Evolutionary conservation across 1,139 yeast species (phyloP).

Genomic region (Suhomyces terraborum): DNA sequence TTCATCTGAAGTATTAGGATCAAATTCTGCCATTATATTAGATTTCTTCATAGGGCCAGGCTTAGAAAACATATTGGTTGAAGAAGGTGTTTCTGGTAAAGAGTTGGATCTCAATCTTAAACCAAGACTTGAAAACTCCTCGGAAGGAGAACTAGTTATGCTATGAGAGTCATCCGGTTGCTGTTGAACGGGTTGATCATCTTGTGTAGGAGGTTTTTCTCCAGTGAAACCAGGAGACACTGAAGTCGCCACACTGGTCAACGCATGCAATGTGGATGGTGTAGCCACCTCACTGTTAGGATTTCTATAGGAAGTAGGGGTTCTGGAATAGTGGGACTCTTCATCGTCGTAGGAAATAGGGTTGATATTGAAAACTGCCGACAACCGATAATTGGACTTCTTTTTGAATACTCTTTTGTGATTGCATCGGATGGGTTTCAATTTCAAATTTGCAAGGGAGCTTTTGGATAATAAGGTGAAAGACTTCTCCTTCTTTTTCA

Average conservation of each 20-base stretch:
- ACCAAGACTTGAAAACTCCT: constrained; percentile 9
- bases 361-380: constrained; percentile 42
- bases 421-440: constrained; percentile 46
- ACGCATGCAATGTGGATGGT: not conserved
- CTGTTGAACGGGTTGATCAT: not conserved
- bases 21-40: constrained; percentile 9
- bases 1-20: constrained; percentile 20
- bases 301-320: constrained; percentile 6
- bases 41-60: constrained; percentile 6
- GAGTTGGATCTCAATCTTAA: constrained; percentile 25
- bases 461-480: constrained; percentile 16
- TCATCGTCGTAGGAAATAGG: constrained; percentile 30
- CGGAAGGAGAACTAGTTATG: constrained; percentile 20
- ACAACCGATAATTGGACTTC: constrained; percentile 44
- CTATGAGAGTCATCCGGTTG: constrained; percentile 13
- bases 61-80: constrained; percentile 2
- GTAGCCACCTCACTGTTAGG: not conserved
- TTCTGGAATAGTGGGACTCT: constrained; percentile 7
- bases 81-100: constrained; percentile 23
- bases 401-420: constrained; percentile 35
- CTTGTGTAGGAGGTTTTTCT: constrained; percentile 1
- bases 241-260: constrained; percentile 3
- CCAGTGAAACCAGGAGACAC: constrained; percentile 15
- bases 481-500: not conserved
- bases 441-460: constrained; percentile 41